A percentile compares a stretch with the other conserved stretches of the same genome.
These are phyloP conservation scores for Hyaloperonospora brassicae DNA, from an alignment of 352 stramenopile genomes.

Conservation along the genomic window DNA sequence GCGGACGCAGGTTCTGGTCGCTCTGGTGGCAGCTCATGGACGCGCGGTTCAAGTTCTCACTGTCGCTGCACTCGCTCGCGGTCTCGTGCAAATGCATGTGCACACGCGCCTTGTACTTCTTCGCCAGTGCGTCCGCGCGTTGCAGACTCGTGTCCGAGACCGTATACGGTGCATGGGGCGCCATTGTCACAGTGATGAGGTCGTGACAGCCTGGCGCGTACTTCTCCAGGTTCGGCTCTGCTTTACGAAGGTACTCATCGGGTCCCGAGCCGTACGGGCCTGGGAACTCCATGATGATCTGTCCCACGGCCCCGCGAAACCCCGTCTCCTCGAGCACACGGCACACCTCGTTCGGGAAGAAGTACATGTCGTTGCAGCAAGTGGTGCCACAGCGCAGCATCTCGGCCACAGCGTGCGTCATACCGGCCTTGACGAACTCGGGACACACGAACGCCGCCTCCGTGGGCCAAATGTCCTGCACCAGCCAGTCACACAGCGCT, in stretches of 20 bases:
- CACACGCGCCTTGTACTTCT: slow-evolving; percentile 51
- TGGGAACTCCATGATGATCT: slow-evolving; percentile 73
- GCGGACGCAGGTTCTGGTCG: slow-evolving; percentile 57
- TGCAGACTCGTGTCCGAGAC: slow-evolving; percentile 60
- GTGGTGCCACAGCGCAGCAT: slow-evolving; percentile 85
- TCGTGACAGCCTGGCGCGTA: slow-evolving; percentile 49
- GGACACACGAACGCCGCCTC: slow-evolving; percentile 68
- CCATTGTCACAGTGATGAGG: slow-evolving; percentile 52
- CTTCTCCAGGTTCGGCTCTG: slow-evolving; percentile 47
- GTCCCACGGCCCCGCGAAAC: slow-evolving; percentile 60
- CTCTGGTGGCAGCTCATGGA: slow-evolving; percentile 81
- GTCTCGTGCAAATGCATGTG: slow-evolving; percentile 88
- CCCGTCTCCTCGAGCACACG: slow-evolving; percentile 53
- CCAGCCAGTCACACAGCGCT: slow-evolving; percentile 72
- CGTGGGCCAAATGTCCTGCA: slow-evolving; percentile 80
- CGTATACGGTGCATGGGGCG: slow-evolving; percentile 84
- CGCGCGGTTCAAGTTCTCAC: slow-evolving; percentile 44
- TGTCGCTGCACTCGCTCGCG: slow-evolving; percentile 69
- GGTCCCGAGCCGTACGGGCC: slow-evolving; percentile 44
- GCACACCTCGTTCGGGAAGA: slow-evolving; percentile 57
- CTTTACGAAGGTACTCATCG: slow-evolving; percentile 76
- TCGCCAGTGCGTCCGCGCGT: slow-evolving; percentile 33
- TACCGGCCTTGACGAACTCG: slow-evolving; percentile 67
- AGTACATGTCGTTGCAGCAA: slow-evolving; percentile 91
- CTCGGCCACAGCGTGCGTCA: slow-evolving; percentile 74